phyloP scores from a whole-genome alignment of 73 alveolate genomes.

The Durusdinium trenchii region DNA sequence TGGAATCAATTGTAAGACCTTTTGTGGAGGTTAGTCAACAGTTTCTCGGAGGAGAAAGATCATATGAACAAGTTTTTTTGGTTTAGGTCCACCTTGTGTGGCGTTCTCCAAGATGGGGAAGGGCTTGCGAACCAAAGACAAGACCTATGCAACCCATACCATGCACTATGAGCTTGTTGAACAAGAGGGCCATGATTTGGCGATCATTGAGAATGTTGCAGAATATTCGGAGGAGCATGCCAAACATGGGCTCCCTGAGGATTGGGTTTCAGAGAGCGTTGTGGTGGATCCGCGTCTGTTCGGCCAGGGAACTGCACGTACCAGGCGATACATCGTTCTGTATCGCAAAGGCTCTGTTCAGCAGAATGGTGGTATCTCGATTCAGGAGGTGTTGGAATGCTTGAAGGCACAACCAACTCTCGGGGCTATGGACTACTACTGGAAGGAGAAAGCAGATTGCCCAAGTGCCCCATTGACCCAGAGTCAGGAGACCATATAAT shows the following conservation, averaged over 20 bases:
- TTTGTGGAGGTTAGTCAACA: no score
- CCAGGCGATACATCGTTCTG: neutral
- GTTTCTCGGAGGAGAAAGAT: no score
- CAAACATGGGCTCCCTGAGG: neutral
- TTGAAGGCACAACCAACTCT: neutral
- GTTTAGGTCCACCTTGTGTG: neutral
- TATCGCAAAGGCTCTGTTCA: neutral
- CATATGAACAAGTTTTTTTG: no score
- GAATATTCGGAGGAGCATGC: neutral
- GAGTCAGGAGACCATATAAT: slow-evolving; percentile 3
- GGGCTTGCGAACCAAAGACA: neutral
- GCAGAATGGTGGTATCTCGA: neutral
- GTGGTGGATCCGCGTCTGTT: neutral
- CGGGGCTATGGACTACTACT: neutral
- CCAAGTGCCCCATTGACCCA: neutral
- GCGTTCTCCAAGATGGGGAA: neutral
- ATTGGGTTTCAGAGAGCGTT: neutral
- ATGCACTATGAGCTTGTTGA: neutral
- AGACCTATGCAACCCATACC: neutral
- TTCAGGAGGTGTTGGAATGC: neutral
- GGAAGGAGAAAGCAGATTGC: neutral
- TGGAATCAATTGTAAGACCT: no score
- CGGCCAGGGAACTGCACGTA: neutral
- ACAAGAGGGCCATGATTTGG: neutral
- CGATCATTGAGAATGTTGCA: neutral